phyloP scores from a whole-genome alignment of 176 grass and related monocot species.

The Tuctoria greenei region DNA sequence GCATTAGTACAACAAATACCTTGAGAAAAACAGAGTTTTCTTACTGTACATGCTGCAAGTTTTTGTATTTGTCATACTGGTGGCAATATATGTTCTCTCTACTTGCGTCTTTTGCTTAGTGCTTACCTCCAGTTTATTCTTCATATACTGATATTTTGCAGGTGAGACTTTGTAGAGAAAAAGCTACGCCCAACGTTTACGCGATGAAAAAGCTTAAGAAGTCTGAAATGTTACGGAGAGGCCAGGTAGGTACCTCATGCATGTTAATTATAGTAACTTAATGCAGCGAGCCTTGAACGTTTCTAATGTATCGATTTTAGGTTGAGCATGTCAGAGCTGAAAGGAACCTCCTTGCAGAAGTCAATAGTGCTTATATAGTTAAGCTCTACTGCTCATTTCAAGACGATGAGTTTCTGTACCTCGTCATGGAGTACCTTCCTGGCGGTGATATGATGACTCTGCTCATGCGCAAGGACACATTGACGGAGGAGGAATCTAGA shows the following conservation, averaged over 20 bases:
- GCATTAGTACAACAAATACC: constrained; percentile 12
- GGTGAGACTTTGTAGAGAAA: constrained; percentile 81
- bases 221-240: constrained; percentile 83
- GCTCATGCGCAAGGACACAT: constrained; percentile 76
- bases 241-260: constrained; percentile 57
- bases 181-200: constrained; percentile 62
- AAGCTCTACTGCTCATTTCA: constrained; percentile 86
- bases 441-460: constrained; percentile 88
- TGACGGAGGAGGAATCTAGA: constrained; percentile 67
- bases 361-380: constrained; percentile 74
- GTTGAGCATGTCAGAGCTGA: too few relatives aligned
- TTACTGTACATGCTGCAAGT: neutral
- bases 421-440: constrained; percentile 83
- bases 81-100: constrained; percentile 15
- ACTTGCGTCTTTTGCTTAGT: neutral
- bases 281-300: neutral
- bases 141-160: constrained; percentile 38
- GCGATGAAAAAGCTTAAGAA: constrained; percentile 89
- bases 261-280: constrained; percentile 25
- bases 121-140: constrained; percentile 26
- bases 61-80: neutral
- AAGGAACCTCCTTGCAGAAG: constrained; percentile 75
- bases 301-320: constrained; percentile 43
- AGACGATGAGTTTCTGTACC: constrained; percentile 72
- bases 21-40: constrained; percentile 8